Evolutionary conservation across 2,329 filamentous ascomycete genomes (phyloP).

Genomic region (Cercospora berteroae): DNA sequence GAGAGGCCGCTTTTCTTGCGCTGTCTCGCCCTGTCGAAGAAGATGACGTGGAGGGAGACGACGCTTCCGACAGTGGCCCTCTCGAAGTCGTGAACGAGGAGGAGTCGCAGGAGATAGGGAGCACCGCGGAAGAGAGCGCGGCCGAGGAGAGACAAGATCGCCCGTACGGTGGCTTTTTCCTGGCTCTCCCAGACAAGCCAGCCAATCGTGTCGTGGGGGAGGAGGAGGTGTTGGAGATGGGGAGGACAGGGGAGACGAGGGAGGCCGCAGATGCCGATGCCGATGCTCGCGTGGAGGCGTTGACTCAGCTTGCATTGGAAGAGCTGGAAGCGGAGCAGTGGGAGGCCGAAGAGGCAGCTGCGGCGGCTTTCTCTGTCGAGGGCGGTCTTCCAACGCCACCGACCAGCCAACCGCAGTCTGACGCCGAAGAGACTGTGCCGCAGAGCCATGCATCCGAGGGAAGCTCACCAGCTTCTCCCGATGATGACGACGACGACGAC

Average conservation of each 20-base stretch:
- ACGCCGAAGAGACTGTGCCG: not conserved
- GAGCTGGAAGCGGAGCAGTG: not conserved
- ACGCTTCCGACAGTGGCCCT: no score
- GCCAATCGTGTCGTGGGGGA: not conserved
- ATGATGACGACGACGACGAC: not conserved
- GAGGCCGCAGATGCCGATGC: not conserved
- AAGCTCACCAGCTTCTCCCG: not conserved
- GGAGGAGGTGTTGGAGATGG: not conserved
- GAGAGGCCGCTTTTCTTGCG: no score
- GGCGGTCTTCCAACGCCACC: not conserved
- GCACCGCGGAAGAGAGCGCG: no score
- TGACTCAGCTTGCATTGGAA: not conserved
- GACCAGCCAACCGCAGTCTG: not conserved
- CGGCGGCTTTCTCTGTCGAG: not conserved
- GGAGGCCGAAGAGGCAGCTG: not conserved
- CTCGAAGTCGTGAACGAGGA: no score
- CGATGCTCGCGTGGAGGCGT: not conserved
- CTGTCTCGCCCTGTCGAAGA: no score
- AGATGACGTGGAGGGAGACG: no score
- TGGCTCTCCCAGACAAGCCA: no score
- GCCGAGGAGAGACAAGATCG: no score
- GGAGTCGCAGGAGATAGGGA: no score
- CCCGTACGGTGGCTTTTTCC: no score
- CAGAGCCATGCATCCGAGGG: not conserved
- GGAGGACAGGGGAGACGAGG: not conserved